Base-by-base conservation (phyloP, 208 protist species). In the Lotmaria passim region DNA sequence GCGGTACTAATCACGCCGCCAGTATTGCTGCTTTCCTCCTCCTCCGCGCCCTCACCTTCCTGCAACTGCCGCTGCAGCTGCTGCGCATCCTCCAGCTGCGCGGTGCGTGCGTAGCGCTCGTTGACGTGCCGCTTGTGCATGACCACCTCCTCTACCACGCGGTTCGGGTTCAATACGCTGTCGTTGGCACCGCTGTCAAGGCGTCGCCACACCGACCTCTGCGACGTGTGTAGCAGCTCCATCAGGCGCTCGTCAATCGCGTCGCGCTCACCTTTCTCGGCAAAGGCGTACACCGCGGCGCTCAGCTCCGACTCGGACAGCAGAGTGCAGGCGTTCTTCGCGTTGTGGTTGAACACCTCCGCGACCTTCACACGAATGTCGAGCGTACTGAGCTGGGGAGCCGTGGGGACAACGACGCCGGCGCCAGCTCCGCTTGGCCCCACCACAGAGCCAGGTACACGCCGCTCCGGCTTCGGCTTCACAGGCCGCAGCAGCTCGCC, bases 241-340 rank as follows among this genome's bases (percentile, higher is more conserved):
- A 72, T 62, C n/a, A 97, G 74, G 19, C 80, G 82, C 55, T 95
- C 90, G 43, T 90, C 89, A 59, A 97, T 95, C 3, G 93, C 93
- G 24, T 91, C 81, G 3, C 87, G 78, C 65, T 97, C 93, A 21
- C 86, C 82, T 59, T 97, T 97, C 53, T 94, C 89, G 12, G 82
- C 89, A 70, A 94, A 97, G 10, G 88, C 86, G 78, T 94, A 95
- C 19, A 97, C 90, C n/a, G 93, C 89, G 3, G 93, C 82, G 24
- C 84, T 86, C 38, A 97, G 76, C 76, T 94, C 88, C 19, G 82
- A 69, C 79, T 97, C 89, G 1, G 84, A 91, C 1, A 97, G 84
- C 60, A 97, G 65, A 55, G 77, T 77, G 72, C 93, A 97, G 33
- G 85, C 85, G 43, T 91, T 81, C 26, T 76, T 78, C 4, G 85